Conservation (phyloP, 2,329 filamentous ascomycete genomes). For the Penicillium sclerotiorum region DNA sequence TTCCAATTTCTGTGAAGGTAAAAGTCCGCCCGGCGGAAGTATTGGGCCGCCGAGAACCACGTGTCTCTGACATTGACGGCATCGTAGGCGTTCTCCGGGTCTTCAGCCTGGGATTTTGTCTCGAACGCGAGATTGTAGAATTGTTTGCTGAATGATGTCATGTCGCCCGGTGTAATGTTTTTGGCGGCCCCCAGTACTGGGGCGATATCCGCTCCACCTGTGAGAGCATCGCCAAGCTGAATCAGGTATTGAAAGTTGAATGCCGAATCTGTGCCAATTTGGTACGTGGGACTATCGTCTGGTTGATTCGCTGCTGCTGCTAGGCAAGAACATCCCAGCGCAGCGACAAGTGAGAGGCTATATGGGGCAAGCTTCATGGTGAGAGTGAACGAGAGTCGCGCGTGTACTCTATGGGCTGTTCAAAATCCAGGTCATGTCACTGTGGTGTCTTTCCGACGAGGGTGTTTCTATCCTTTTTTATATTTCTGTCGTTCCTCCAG, state of each 20-base stretch:
- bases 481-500: too few species aligned
- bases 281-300: conserved; percentile 2
- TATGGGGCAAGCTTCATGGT: conserved; percentile 3
- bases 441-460: too few species aligned
- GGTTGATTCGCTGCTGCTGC: conserved; percentile 6
- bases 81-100: conserved; percentile 16
- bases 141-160: conserved; percentile 13
- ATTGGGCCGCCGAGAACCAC: conserved; percentile 43
- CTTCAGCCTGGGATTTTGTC: conserved; percentile 17
- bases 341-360: conserved; percentile 10
- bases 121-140: conserved; percentile 22
- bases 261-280: conserved; percentile 18
- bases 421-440: too few species aligned
- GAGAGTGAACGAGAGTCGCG: too few species aligned
- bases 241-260: conserved; percentile 22
- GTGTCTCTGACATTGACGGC: conserved; percentile 28
- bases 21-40: conserved; percentile 49
- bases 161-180: conserved; percentile 19
- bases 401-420: too few species aligned
- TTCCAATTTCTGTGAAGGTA: conserved; percentile 46
- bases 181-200: conserved; percentile 23
- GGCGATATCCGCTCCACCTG: conserved; percentile 18
- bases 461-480: too few species aligned
- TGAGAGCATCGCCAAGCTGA: conserved; percentile 8
- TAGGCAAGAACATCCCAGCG: neutral